Evolutionary conservation across 805 yeast species (phyloP), one percentile per base, ranked within the genome.

Genomic region (Ogataea philodendri): DNA sequence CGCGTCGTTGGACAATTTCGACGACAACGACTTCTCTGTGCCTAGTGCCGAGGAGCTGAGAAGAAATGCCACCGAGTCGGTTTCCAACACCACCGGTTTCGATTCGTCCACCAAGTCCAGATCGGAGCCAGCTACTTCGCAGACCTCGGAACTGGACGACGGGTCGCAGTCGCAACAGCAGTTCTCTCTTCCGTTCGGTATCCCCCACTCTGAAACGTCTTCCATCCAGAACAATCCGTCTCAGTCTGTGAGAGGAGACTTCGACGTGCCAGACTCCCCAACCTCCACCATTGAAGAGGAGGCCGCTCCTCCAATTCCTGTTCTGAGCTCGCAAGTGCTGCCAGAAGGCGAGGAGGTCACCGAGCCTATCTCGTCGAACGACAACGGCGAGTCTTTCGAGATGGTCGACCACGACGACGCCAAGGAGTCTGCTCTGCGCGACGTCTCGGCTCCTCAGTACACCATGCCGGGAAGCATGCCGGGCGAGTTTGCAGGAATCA

Each of bases 161-260:
- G 35, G 41, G 10, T 15, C 37, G 10, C 48, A 44, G 31, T 37
- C 51, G 7, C 54, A 45, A 30, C 56, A 48, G 32, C 56, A 44
- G 29, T 55, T 55, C 35, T 43, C 52, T 3, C 48, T 54, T 40
- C 76, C 70, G 39, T 62, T 74, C 54, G 63, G 61, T 22, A 68
- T 93, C 50, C 84, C 94, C 2, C 84, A 81, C 40, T 84, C 95
- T 0, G 75, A 84, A 24, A 84, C 96, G 0, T 87, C 96, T 0
- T 84, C 95, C 27, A 94, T 88, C 21, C 90, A 84, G 51, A 89
- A 89, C 62, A 88, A 90, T 57, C 87, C 97, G 2, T 89, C 97
- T 0, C 76, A 78, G 60, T 84, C 95, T 15, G 95, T 87, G 6
- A 78, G 96, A 42, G 95, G 84, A 44, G 96, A 80, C 43, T 59